A percentile compares a stretch with the other conserved stretches of the same genome.
Conservation (phyloP, 257 asterid species). For the Agastache rugosa region DNA sequence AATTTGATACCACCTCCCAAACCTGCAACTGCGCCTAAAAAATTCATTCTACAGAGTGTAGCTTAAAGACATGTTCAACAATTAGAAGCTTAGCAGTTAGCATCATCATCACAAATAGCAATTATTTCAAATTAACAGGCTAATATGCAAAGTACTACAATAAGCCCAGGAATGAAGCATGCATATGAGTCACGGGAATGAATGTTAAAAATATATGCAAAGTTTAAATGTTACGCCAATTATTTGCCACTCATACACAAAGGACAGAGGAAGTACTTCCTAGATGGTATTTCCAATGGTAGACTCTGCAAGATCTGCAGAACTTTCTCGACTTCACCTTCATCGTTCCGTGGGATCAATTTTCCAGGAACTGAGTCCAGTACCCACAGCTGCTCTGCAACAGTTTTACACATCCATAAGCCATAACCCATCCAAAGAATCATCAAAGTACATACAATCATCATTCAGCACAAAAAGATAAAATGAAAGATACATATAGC, state of each 20-base stretch:
- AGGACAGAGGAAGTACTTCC: conserved; percentile 58
- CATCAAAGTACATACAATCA: conserved; percentile 12
- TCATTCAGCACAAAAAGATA: conserved; percentile 20
- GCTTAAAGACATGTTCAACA: conserved; percentile 21
- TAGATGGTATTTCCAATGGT: conserved; percentile 72
- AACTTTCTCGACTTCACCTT: conserved; percentile 94
- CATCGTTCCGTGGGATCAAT: conserved; percentile 55
- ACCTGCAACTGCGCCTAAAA: neutral
- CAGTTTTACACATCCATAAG: conserved; percentile 43
- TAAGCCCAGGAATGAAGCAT: conserved; percentile 20
- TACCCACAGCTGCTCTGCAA: conserved; percentile 94
- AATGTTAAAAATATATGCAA: neutral
- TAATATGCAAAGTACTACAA: conserved; percentile 4
- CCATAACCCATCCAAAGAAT: conserved; percentile 22
- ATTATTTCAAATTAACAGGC: neutral
- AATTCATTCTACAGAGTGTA: neutral
- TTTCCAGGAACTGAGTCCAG: conserved; percentile 93
- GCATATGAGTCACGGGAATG: neutral
- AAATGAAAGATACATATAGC: neutral
- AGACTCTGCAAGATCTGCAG: conserved; percentile 70
- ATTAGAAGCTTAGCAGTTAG: conserved; percentile 12
- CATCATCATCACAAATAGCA: neutral
- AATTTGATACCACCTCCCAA: neutral
- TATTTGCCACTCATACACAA: conserved; percentile 7
- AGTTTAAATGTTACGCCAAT: neutral